Conservation (phyloP, 106 monocot genomes). For the Allium sativum region DNA sequence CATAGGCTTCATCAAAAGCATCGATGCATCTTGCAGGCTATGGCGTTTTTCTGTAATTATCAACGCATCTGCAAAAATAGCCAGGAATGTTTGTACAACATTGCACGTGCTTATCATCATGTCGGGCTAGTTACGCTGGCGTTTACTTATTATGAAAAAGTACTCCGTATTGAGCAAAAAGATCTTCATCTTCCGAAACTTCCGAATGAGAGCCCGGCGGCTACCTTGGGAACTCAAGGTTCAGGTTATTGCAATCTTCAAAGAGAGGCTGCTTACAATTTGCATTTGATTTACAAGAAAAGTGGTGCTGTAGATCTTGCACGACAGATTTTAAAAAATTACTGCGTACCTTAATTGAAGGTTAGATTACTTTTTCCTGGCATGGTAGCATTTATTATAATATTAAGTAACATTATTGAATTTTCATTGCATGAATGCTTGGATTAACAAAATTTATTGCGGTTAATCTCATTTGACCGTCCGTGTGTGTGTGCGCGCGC, state of each 20-base stretch:
- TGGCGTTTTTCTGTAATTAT: constrained; percentile 79
- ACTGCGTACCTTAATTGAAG: constrained; percentile 27
- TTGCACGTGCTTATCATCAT: constrained; percentile 85
- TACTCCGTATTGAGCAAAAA: constrained; percentile 50
- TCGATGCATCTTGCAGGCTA: constrained; percentile 60
- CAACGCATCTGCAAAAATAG: constrained; percentile 60
- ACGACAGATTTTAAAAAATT: constrained; percentile 60
- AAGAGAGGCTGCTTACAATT: constrained; percentile 84
- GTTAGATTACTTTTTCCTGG: not conserved
- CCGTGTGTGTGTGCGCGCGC: no score
- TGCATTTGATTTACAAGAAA: constrained; percentile 91
- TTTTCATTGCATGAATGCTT: no score
- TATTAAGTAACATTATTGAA: no score
- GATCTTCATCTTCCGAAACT: constrained; percentile 62
- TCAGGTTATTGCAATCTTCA: constrained; percentile 65
- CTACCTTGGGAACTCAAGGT: constrained; percentile 11
- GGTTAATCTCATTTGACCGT: no score
- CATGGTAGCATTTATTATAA: not conserved
- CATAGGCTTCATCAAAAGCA: constrained; percentile 84
- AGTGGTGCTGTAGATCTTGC: constrained; percentile 91
- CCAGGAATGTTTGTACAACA: constrained; percentile 86
- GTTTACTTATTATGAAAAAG: constrained; percentile 72
- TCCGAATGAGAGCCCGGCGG: constrained; percentile 31
- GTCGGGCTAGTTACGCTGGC: constrained; percentile 85
- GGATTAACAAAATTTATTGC: no score